phyloP scores from a whole-genome alignment of 208 protist species.

The Trypanosoma melophagium region DNA sequence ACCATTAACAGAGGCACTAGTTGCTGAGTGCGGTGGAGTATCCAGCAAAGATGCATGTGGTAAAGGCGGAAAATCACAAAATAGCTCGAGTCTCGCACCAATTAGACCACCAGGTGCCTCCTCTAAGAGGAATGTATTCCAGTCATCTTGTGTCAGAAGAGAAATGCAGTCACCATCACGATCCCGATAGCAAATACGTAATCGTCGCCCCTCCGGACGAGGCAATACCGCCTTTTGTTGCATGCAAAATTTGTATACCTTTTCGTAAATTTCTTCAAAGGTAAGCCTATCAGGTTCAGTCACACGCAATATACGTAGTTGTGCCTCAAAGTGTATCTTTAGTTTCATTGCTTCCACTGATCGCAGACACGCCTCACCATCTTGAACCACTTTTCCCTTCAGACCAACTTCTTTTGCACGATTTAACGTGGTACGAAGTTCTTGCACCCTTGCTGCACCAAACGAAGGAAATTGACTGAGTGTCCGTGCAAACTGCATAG shows the following conservation, averaged over 20 bases:
- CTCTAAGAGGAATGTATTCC: slow-evolving; percentile 64
- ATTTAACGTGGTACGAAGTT: slow-evolving; percentile 36
- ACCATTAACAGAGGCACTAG: too few relatives aligned
- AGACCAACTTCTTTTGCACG: slow-evolving; percentile 51
- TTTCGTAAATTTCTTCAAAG: slow-evolving; percentile 59
- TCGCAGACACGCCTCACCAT: slow-evolving; percentile 39
- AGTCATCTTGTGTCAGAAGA: slow-evolving; percentile 71
- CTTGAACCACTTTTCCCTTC: slow-evolving; percentile 38
- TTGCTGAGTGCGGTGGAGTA: too few relatives aligned
- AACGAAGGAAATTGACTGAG: background rate
- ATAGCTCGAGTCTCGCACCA: slow-evolving; percentile 52
- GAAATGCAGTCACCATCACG: slow-evolving; percentile 81
- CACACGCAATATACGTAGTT: slow-evolving; percentile 60
- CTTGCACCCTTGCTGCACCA: slow-evolving; percentile 4
- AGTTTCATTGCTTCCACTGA: slow-evolving; percentile 44
- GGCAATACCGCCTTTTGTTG: slow-evolving; percentile 28
- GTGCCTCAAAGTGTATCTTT: slow-evolving; percentile 79
- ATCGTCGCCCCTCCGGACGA: slow-evolving; percentile 27
- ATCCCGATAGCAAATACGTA: slow-evolving; percentile 83
- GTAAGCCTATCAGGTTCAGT: slow-evolving; percentile 33
- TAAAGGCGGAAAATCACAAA: slow-evolving; percentile 62
- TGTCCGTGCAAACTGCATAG: slow-evolving; percentile 3
- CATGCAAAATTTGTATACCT: slow-evolving; percentile 54
- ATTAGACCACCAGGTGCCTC: slow-evolving; percentile 24
- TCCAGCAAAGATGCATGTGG: slow-evolving; percentile 19